Evolutionary conservation across 768 basidiomycete genomes (phyloP).

Genomic region (Pleurotus ostreatus): DNA sequence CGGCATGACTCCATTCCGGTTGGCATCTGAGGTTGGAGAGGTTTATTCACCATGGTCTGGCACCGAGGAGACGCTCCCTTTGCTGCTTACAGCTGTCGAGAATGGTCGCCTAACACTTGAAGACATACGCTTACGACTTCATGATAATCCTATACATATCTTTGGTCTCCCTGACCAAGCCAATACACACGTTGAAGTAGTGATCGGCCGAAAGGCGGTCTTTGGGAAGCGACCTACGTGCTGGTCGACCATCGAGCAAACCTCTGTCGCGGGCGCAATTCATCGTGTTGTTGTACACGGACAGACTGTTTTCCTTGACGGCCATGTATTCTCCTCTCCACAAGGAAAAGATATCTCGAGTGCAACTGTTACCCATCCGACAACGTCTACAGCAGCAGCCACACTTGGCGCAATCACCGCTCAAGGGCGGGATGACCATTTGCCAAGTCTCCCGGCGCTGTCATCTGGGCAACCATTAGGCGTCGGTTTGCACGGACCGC

Average conservation of each 20-base stretch:
- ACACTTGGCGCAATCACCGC: background rate
- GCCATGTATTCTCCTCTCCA: conserved; percentile 54
- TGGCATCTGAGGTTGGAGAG: conserved; percentile 62
- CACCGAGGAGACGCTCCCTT: conserved; percentile 80
- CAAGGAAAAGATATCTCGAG: conserved; percentile 73
- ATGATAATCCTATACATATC: conserved; percentile 91
- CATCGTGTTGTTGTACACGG: conserved; percentile 91
- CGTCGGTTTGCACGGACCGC: conserved; percentile 25
- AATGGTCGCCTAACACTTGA: conserved; percentile 77
- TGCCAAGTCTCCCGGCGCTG: conserved; percentile 20
- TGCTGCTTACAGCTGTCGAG: conserved; percentile 82
- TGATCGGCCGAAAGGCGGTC: conserved; percentile 68
- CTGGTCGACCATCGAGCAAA: conserved; percentile 85
- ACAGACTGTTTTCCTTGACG: conserved; percentile 87
- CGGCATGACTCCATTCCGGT: conserved; percentile 75
- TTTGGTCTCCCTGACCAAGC: conserved; percentile 86
- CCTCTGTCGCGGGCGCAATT: conserved; percentile 63
- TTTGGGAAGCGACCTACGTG: conserved; percentile 45
- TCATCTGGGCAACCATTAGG: conserved; percentile 16
- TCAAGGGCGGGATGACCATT: conserved; percentile 4
- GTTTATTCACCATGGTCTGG: conserved; percentile 69
- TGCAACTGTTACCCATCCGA: conserved; percentile 43
- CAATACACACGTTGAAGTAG: conserved; percentile 89
- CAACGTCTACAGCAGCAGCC: conserved; percentile 5
- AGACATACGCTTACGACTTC: conserved; percentile 76